Conservation (phyloP, 495 filamentous ascomycete genomes). For the Xylaria cubensis region DNA sequence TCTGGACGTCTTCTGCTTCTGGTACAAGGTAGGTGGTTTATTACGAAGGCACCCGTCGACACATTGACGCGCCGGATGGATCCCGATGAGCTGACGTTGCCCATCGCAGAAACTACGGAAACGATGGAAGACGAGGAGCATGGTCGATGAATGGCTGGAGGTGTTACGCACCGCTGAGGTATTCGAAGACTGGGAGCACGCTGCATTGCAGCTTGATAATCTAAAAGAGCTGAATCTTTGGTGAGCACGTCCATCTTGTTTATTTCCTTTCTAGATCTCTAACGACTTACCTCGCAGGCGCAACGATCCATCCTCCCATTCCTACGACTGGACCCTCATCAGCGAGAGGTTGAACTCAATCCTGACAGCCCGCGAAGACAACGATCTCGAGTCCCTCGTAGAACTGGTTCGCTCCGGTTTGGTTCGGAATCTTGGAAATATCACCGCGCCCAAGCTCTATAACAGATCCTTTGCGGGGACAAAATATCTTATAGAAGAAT, state of each 20-base stretch:
- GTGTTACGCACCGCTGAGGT: slow-evolving; percentile 66
- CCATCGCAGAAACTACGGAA: slow-evolving; percentile 56
- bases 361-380: slow-evolving; percentile 73
- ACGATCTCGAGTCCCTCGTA: slow-evolving; percentile 75
- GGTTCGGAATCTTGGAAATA: slow-evolving; percentile 90
- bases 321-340: slow-evolving; percentile 92
- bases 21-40: slow-evolving; percentile 61
- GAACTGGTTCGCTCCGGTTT: slow-evolving; percentile 85
- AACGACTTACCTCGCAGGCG: slow-evolving; percentile 58
- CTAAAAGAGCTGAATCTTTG: slow-evolving; percentile 80
- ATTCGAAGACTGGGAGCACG: slow-evolving; percentile 86
- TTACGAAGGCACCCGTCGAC: slow-evolving; percentile 10
- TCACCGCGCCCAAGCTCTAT: slow-evolving; percentile 82
- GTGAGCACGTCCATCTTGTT: slow-evolving; percentile 47
- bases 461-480: slow-evolving; percentile 87
- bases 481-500: slow-evolving; percentile 89
- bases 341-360: slow-evolving; percentile 75
- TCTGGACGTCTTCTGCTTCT: slow-evolving; percentile 68
- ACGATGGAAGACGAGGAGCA: slow-evolving; percentile 62
- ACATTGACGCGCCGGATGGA: slow-evolving; percentile 28
- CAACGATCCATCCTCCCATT: slow-evolving; percentile 77
- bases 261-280: not conserved
- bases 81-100: slow-evolving; percentile 23
- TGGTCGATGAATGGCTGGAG: slow-evolving; percentile 61
- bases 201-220: slow-evolving; percentile 80